Evolutionary conservation across 164 flowering plant species (phyloP).

Genomic region (Chloranthus sessilifolius): DNA sequence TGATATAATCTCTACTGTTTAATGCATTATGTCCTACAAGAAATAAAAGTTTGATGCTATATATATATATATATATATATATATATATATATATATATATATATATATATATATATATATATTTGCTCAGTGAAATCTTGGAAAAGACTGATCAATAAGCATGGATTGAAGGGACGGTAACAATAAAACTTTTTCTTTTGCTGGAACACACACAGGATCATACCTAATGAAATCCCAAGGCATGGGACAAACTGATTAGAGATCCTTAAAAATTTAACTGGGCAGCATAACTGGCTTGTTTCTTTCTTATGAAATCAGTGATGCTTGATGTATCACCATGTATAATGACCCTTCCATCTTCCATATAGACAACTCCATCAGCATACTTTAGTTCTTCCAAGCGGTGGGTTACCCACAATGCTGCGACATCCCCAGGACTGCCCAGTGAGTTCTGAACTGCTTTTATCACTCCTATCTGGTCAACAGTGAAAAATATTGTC

Average conservation of each 20-base stretch:
- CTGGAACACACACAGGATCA: too few species aligned
- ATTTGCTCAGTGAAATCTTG: too few species aligned
- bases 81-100: too few species aligned
- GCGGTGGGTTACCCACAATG: constrained; percentile 94
- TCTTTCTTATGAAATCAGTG: constrained; percentile 35
- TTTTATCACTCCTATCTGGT: constrained; percentile 71
- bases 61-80: too few species aligned
- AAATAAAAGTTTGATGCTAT: too few species aligned
- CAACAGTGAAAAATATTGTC: constrained; percentile 2
- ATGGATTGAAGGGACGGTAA: too few species aligned
- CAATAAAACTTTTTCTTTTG: too few species aligned
- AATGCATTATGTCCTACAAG: too few species aligned
- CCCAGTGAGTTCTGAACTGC: constrained; percentile 65
- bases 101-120: too few species aligned
- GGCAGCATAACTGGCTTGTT: constrained; percentile 37
- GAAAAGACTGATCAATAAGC: too few species aligned
- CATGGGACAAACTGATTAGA: not conserved
- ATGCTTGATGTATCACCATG: constrained; percentile 46
- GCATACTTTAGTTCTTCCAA: constrained; percentile 88
- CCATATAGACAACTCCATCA: constrained; percentile 96
- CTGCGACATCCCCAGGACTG: constrained; percentile 59
- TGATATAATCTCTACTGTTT: too few species aligned
- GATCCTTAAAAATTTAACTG: constrained; percentile 26
- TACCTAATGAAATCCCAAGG: not conserved
- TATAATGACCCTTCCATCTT: constrained; percentile 63